Conservation (phyloP, 257 asterid species). For the Capsicum baccatum region DNA sequence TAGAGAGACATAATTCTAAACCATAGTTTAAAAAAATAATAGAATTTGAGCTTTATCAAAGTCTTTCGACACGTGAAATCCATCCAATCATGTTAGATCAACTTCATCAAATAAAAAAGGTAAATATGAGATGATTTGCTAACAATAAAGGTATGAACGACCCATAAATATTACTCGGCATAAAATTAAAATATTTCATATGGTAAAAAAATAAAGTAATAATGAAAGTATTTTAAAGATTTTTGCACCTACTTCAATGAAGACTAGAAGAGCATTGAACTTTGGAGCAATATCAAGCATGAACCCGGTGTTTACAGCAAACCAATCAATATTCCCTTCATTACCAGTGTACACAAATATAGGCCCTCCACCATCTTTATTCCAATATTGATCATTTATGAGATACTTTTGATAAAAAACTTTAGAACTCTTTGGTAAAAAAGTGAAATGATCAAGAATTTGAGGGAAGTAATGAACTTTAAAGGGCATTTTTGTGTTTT, state of each 20-base stretch:
- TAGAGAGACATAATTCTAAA: not conserved
- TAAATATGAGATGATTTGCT: not conserved
- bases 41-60: not conserved
- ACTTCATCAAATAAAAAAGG: not conserved
- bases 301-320: constrained; percentile 80
- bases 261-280: constrained; percentile 68
- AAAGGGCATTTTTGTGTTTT: constrained; percentile 53
- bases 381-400: constrained; percentile 62
- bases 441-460: constrained; percentile 75
- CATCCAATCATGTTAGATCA: not conserved
- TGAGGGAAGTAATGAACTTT: constrained; percentile 68
- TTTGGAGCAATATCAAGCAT: constrained; percentile 74
- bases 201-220: not conserved
- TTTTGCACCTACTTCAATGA: constrained; percentile 57
- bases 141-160: not conserved
- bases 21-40: not conserved
- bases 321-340: constrained; percentile 87
- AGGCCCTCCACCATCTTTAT: constrained; percentile 52
- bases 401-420: constrained; percentile 74
- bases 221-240: not conserved
- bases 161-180: not conserved
- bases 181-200: not conserved
- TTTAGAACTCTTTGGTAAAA: constrained; percentile 57
- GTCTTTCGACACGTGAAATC: not conserved
- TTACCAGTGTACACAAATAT: constrained; percentile 81